A percentile compares a stretch with the other conserved stretches of the same genome.
Evolutionary conservation across 768 basidiomycete genomes (phyloP).

Genomic region (Collybia mongolica): DNA sequence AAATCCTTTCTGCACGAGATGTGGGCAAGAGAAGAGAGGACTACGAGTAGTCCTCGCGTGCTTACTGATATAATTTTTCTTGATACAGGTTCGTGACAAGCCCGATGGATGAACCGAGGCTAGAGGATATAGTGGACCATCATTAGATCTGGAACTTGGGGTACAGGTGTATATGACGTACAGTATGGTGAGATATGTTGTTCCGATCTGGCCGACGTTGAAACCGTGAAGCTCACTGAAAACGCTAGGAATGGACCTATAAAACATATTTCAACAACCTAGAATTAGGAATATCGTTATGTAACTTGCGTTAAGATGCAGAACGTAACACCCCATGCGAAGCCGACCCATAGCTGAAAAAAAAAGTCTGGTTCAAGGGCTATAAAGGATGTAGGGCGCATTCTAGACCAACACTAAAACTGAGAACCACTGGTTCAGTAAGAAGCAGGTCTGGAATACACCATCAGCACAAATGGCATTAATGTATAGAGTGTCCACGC

Average conservation of each 20-base stretch:
- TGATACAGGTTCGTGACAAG: constrained; percentile 45
- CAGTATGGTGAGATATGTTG: constrained; percentile 58
- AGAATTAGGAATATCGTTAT: neutral
- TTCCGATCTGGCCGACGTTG: constrained; percentile 55
- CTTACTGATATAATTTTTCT: constrained; percentile 51
- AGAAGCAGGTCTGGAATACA: constrained; percentile 50
- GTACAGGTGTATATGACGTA: constrained; percentile 21
- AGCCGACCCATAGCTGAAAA: constrained; percentile 61
- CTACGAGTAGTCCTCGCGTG: neutral
- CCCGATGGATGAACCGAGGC: constrained; percentile 55
- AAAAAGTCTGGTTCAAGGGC: neutral
- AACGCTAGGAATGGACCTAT: constrained; percentile 55
- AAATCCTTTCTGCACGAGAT: constrained; percentile 26
- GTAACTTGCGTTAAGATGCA: constrained; percentile 55
- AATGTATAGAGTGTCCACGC: constrained; percentile 21
- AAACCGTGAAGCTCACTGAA: constrained; percentile 61
- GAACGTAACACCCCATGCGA: constrained; percentile 76
- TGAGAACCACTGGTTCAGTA: constrained; percentile 73
- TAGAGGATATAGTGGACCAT: constrained; percentile 18
- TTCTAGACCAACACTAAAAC: constrained; percentile 58
- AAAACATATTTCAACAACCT: neutral
- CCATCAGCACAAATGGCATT: neutral
- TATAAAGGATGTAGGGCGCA: neutral
- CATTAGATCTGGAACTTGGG: too few species aligned
- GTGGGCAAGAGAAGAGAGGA: neutral